These are phyloP conservation scores for Phaffia rhodozyma DNA, from an alignment of 1,284 basidiomycete genomes.

Conservation along the genomic window DNA sequence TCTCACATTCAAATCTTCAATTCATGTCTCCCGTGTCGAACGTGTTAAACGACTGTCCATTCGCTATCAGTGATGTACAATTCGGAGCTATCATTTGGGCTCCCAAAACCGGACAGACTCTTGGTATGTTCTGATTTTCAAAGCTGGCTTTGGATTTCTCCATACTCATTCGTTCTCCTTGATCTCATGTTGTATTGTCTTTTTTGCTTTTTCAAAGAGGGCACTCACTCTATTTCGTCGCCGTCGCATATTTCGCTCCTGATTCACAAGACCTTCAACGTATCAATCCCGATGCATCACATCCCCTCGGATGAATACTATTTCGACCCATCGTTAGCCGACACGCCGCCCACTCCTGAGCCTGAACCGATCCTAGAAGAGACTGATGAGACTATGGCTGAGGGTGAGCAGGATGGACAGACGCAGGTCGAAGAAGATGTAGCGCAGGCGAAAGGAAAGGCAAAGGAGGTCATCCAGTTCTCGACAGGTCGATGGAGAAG, in stretches of 20 bases:
- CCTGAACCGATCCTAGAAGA: constrained; percentile 44
- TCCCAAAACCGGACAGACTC: constrained; percentile 69
- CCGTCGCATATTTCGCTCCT: constrained; percentile 90
- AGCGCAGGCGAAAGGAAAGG: constrained; percentile 23
- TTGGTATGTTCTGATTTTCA: constrained; percentile 45
- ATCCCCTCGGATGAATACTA: constrained; percentile 70
- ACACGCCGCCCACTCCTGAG: constrained; percentile 56
- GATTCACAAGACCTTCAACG: constrained; percentile 89
- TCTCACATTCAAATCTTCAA: constrained; percentile 66
- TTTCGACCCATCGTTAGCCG: constrained; percentile 56
- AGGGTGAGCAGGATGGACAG: constrained; percentile 29
- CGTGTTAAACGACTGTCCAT: constrained; percentile 77
- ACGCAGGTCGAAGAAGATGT: constrained; percentile 26
- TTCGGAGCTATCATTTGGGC: constrained; percentile 86
- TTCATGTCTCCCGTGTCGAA: constrained; percentile 58
- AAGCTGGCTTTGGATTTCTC: no score
- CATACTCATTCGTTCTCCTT: not conserved
- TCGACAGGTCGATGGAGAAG: constrained; percentile 67
- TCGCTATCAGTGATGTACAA: constrained; percentile 57
- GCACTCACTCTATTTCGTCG: constrained; percentile 76
- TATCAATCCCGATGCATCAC: constrained; percentile 86
- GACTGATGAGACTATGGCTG: constrained; percentile 27
- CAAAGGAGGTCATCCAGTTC: constrained; percentile 30
- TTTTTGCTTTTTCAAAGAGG: constrained; percentile 42
- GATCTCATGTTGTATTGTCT: not conserved